Evolutionary conservation across 352 stramenopile genomes (phyloP), one percentile per base, ranked within the genome.

Genomic region (Phytophthora citrophthora): DNA sequence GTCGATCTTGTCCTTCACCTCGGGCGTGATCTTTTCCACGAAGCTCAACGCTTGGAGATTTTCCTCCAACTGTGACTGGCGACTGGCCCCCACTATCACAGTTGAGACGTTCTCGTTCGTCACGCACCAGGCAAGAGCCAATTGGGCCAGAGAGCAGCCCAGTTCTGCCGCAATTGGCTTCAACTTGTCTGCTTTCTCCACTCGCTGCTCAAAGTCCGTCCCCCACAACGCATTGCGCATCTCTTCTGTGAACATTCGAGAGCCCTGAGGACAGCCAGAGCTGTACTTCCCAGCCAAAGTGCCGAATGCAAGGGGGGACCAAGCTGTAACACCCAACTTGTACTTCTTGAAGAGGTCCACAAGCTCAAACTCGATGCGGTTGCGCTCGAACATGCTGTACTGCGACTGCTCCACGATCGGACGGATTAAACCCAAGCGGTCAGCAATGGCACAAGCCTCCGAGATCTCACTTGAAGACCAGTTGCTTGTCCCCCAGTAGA

Each of bases 261-360:
- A 41, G 12, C 1, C 34, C 15, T 41, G 12, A 41, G 34, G 34
- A 7, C 13, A 41, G 2, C 34, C 34, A 41, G 6, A 46, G 15
- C 71, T 72, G 72, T 90, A 89, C 60, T 91, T 91, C 60, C 72
- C 79, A 27, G 76, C 86, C 38, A 91, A 57, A 4, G 89, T 61
- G 7, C 82, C 81, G 11, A 66, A 70, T 4, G 71, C 64, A 39
- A 89, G 40, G 27, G 77, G 76, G 24, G 65, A 84, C 70, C 74
- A 90, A 15, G 63, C 69, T n/a, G 80, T 86, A 13, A 41, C 7
- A 11, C 13, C 34, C 34, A 41, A 41, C 11, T 41, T 41, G 34
- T 41, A 16, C 34, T 41, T 41, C 12, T 41, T 41, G 15, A 41
- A 41, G 12, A 41, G 34, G 8, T 41, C 39, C 27, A 49, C 32